Evolutionary conservation across 305 asterid genomes (phyloP), one percentile per base, ranked within the genome.

Genomic region (Fraxinus dipetala): DNA sequence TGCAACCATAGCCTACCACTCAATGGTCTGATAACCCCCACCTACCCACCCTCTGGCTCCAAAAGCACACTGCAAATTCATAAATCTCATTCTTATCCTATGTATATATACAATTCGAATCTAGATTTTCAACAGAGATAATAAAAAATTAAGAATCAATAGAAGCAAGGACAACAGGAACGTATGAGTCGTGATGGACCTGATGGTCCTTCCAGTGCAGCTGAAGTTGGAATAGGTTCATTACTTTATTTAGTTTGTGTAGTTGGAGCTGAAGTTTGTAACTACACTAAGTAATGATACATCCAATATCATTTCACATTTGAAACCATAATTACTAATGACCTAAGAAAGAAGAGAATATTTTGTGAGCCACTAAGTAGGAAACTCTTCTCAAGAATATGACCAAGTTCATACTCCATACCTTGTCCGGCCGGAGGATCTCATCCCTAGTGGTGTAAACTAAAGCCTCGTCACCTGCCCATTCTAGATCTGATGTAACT

Each of bases 391-490:
- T 63, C 32, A 72, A 67, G 20, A 48, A 70, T 31, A 56, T 28
- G 76, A 78, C 76, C 84, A 65, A 83, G 80, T 65, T 83, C 32
- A 85, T 84, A 65, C 59, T 61, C 72, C 73, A 30, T 86, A 95
- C 99, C 98, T 95, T 95, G 89, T 95, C 94, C 3, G 98, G 95
- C 70, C 99, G 94, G 85, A 88, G 97, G 78, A 91, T 90, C 85
- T 93, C 97, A 88, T 96, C 99, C 93, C 90, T 93, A 26, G 98
- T 94, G 86, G 87, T 85, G 84, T 96, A 96, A 81, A 93, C 93
- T 89, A 96, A 83, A 84, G 94, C 92, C 81, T 89, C 88, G 83
- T 93, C 94, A 73, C 98, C 95, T 32, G 97, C 98, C 99, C 99
- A 96, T 85, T 91, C 93, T 83, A 94, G 83, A 69, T 89, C 87